A percentile compares a stretch with the other conserved stretches of the same genome.
These are phyloP conservation scores for Tricholoma hemisulphureum DNA, from an alignment of 768 basidiomycete species.

Conservation along the genomic window DNA sequence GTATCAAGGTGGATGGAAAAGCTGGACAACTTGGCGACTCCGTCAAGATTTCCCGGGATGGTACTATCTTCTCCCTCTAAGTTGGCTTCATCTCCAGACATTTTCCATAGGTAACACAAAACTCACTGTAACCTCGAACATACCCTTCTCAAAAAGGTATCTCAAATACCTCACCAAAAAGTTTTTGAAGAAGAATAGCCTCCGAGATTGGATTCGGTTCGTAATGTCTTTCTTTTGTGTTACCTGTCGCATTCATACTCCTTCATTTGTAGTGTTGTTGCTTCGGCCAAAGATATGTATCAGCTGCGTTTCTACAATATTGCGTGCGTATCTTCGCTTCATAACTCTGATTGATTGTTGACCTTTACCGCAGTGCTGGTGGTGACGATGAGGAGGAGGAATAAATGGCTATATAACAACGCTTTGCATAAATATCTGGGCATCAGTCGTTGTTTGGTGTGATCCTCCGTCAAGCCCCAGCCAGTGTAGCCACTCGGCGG, in stretches of 20 bases:
- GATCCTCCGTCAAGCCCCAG: too few species aligned
- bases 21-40: conserved; percentile 88
- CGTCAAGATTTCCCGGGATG: conserved; percentile 84
- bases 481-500: too few species aligned
- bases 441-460: not conserved
- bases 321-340: conserved; percentile 50
- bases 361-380: conserved; percentile 10
- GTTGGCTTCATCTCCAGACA: not conserved
- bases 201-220: conserved; percentile 95
- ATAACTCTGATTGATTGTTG: not conserved
- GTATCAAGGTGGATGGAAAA: conserved; percentile 92
- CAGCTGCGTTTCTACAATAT: conserved; percentile 95
- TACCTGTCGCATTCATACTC: conserved; percentile 4
- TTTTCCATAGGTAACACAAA: conserved; percentile 61
- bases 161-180: conserved; percentile 99
- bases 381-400: conserved; percentile 34
- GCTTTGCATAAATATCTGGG: not conserved
- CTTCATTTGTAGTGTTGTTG: conserved; percentile 65
- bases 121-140: conserved; percentile 80
- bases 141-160: conserved; percentile 95
- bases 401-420: conserved; percentile 18
- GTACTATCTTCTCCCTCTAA: conserved; percentile 40
- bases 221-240: conserved; percentile 13
- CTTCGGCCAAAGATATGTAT: conserved; percentile 90
- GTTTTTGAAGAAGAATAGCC: conserved; percentile 95